Base-by-base conservation (phyloP, 192 early-diverging fungal species). In the Coemansia sp. region DNA sequence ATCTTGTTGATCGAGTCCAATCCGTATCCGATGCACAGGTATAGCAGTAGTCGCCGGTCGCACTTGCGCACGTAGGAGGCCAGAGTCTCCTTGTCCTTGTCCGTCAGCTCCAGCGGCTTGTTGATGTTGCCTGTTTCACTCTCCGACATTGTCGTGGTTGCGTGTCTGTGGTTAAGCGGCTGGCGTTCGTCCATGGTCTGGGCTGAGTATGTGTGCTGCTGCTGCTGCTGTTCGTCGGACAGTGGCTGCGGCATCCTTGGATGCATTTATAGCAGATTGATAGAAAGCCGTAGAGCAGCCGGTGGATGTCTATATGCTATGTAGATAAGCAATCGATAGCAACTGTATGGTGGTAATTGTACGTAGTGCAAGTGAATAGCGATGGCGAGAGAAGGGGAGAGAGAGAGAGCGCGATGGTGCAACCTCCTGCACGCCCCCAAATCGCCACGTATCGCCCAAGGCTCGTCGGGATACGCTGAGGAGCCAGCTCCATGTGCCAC, bases 1-100 rank as follows among this genome's bases (percentile, higher is more conserved):
- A 81, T 81, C 48, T 81, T 81, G 73, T 75, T 81, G 22, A 81
- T 50, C 20, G 72, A 71, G 61, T 75, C 72, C 8, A 67, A 22
- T 13, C 69, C 78, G 59, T 81, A 81, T 17, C 78, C 78, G 13
- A 69, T 34, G 49, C 78, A 81, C 23, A 81, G 55, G 33, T 66
- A 75, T 22, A 71, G 23, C 42, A 81, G 69, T 23, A 81, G 56
- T 1, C 68, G 72, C 34, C 69, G 66, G 66, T 81, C 78, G 66
- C 78, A 81, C 36, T 81, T 81, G 34, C 63, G 35, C n/a, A 71
- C 50, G 54, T 75, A 81, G 0, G 65, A 63, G 9, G n/a, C 36
- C 3, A 81, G 63, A 14, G 45, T n/a, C 17, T 40, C 38, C 25
- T 66, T 41, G 5, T 81, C 78, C 38, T 81, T 66, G 32, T 11